These are phyloP conservation scores for Pascua guehoae DNA, from an alignment of 1,284 basidiomycete genomes.

Conservation along the genomic window DNA sequence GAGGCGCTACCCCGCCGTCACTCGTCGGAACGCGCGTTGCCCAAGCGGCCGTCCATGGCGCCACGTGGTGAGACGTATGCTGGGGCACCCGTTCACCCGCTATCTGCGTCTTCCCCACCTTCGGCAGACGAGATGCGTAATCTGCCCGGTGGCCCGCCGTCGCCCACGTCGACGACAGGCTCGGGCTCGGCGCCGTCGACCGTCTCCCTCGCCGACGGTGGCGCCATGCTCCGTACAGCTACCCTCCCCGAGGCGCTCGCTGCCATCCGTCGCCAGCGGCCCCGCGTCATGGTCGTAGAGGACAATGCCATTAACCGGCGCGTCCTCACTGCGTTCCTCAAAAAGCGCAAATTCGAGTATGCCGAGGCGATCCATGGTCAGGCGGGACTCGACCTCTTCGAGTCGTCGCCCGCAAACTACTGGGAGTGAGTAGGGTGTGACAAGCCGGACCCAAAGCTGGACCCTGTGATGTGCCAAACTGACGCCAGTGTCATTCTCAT, in stretches of 20 bases:
- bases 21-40: neutral
- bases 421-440: slow-evolving; percentile 58
- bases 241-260: slow-evolving; percentile 45
- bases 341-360: slow-evolving; percentile 64
- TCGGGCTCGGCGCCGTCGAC: slow-evolving; percentile 27
- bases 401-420: slow-evolving; percentile 58
- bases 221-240: slow-evolving; percentile 52
- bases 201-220: slow-evolving; percentile 52
- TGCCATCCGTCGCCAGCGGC: neutral
- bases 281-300: slow-evolving; percentile 71
- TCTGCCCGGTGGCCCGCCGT: neutral
- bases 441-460: too few species aligned
- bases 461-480: neutral
- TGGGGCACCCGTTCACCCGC: too few species aligned
- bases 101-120: neutral
- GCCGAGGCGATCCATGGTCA: slow-evolving; percentile 77
- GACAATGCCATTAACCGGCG: slow-evolving; percentile 62
- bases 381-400: slow-evolving; percentile 75
- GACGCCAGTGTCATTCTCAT: slow-evolving; percentile 68
- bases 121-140: neutral
- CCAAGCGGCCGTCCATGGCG: neutral
- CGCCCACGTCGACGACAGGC: neutral
- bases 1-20: slow-evolving; percentile 1
- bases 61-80: neutral
- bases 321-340: slow-evolving; percentile 71